phyloP scores from a whole-genome alignment of 352 stramenopile species.

The Globisporangium carolinianum region DNA sequence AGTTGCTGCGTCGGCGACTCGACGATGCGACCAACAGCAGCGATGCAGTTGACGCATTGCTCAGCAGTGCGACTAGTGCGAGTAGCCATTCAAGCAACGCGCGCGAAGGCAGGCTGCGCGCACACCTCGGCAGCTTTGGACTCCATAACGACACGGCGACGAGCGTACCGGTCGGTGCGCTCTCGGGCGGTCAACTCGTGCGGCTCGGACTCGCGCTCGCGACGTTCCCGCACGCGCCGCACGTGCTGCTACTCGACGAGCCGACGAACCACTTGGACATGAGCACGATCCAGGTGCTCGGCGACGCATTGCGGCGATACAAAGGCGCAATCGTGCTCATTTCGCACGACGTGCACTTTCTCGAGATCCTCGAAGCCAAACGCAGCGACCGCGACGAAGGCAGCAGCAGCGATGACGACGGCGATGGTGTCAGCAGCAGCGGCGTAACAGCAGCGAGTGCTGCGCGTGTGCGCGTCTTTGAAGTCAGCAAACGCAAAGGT shows the following conservation, averaged over 20 bases:
- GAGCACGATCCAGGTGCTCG: conserved; percentile 72
- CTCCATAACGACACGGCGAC: conserved; percentile 28
- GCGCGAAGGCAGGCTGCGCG: conserved; percentile 30
- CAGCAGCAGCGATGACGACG: conserved; percentile 7
- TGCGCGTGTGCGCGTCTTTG: conserved; percentile 25
- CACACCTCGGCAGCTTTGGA: conserved; percentile 42
- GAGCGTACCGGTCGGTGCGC: conserved; percentile 23
- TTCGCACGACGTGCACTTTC: conserved; percentile 56
- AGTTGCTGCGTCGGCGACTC: conserved; percentile 29
- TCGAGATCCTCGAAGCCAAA: conserved; percentile 27
- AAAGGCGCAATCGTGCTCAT: conserved; percentile 56
- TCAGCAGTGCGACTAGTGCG: background rate
- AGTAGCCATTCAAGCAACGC: conserved; percentile 3
- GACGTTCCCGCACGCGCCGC: conserved; percentile 82
- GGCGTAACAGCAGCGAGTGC: background rate
- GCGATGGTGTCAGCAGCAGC: conserved; percentile 4
- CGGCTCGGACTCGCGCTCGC: conserved; percentile 38
- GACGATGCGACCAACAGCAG: conserved; percentile 18
- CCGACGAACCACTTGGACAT: conserved; percentile 95
- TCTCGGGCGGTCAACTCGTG: conserved; percentile 50
- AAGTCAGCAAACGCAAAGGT: conserved; percentile 45
- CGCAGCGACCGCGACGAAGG: background rate
- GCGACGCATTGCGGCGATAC: conserved; percentile 44
- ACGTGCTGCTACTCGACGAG: conserved; percentile 94
- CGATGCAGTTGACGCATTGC: background rate